phyloP scores from a whole-genome alignment of 2,329 filamentous ascomycete genomes.

The Drechslerella stenobrocha region DNA sequence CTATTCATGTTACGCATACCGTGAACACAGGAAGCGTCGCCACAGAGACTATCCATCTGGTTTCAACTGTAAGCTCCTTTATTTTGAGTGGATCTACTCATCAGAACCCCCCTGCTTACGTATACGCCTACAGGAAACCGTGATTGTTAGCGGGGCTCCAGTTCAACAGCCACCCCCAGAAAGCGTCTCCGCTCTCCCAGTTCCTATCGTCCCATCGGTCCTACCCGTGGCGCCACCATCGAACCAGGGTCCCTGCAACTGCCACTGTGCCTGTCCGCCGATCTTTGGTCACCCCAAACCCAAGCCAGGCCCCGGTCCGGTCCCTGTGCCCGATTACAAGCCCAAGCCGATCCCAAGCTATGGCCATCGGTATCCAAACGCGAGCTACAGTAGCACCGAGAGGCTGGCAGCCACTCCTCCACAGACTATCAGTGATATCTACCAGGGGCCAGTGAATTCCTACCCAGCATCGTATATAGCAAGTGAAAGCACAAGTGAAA shows the following conservation, averaged over 20 bases:
- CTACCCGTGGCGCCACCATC: slow-evolving; percentile 10
- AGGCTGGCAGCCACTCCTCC: background rate
- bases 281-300: background rate
- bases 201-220: background rate
- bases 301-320: slow-evolving; percentile 3
- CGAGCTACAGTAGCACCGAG: background rate
- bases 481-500: slow-evolving; percentile 5
- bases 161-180: slow-evolving; percentile 14
- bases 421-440: background rate
- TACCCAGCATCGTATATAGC: background rate
- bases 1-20: background rate
- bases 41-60: slow-evolving; percentile 20
- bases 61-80: slow-evolving; percentile 21
- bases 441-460: background rate
- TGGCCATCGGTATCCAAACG: background rate
- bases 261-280: slow-evolving; percentile 36
- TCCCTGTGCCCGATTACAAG: slow-evolving; percentile 3
- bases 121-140: slow-evolving; percentile 9
- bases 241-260: slow-evolving; percentile 23
- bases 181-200: slow-evolving; percentile 2
- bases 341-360: too few relatives aligned
- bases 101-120: slow-evolving; percentile 1
- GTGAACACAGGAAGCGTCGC: background rate
- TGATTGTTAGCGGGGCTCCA: slow-evolving; percentile 34
- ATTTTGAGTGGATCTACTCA: background rate